Conservation (phyloP, 805 yeast species). For the Lachancea kluyveri region DNA sequence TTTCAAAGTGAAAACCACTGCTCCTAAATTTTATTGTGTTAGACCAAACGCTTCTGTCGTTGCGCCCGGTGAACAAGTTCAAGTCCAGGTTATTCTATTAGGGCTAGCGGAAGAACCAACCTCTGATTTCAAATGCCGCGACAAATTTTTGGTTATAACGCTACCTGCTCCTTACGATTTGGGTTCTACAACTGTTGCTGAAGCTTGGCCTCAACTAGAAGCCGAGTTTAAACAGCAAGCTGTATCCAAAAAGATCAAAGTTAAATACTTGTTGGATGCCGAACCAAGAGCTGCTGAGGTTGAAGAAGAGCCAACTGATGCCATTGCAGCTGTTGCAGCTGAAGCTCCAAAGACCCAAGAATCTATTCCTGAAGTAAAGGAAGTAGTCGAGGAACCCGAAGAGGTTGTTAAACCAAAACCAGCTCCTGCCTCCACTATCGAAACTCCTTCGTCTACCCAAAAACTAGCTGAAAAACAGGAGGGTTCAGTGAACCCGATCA, state of each 20-base stretch:
- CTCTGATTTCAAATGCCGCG: conserved; percentile 72
- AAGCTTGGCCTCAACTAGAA: conserved; percentile 72
- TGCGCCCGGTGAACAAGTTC: conserved; percentile 63
- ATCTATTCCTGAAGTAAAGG: conserved; percentile 5
- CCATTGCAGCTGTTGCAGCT: conserved; percentile 8
- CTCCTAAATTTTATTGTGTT: conserved; percentile 92
- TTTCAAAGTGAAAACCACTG: conserved; percentile 96
- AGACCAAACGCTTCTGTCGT: conserved; percentile 89
- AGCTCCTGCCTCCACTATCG: conserved; percentile 16
- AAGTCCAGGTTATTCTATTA: conserved; percentile 79
- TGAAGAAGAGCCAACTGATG: conserved; percentile 3
- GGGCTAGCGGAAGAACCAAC: conserved; percentile 74
- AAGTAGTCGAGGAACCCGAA: conserved; percentile 5
- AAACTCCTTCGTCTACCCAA: conserved; percentile 7
- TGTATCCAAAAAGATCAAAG: conserved; percentile 61
- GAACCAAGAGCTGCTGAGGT: conserved; percentile 6
- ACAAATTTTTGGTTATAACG: conserved; percentile 86
- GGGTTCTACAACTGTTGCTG: conserved; percentile 54
- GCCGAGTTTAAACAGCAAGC: conserved; percentile 47
- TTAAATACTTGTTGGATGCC: conserved; percentile 40
- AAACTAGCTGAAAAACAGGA: conserved; percentile 14
- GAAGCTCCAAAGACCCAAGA: no score
- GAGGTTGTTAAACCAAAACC: conserved; percentile 33
- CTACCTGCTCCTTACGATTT: conserved; percentile 63
- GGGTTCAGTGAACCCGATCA: conserved; percentile 51